Base-by-base conservation (phyloP, 345 rosid genomes). In the Acer yangbiense region DNA sequence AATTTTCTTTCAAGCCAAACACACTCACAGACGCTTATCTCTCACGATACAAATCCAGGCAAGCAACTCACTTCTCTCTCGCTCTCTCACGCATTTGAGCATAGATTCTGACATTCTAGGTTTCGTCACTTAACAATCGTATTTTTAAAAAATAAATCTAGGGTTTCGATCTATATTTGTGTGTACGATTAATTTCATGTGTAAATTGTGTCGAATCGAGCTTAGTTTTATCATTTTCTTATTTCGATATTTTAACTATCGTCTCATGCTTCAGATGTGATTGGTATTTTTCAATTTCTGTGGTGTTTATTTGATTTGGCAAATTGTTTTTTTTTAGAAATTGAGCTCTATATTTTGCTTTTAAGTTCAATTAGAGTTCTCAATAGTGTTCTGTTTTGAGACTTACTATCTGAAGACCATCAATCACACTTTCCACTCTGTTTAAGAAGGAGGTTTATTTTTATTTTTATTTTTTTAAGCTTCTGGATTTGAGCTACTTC, bases 1-100 rank as follows among this genome's bases (percentile, higher is more conserved):
- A 10, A 66, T 76, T 68, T 76, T 76, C 79, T 29, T 41, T 9
- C 12, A 9, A 9, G 7, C 79, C 79, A 76, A 68, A 76, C 73
- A 16, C 17, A 6, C 67, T 9, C 17, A 6, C 64, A 20, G 25
- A 4, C 18, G 44, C 14, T 41, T 68, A 7, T 41, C 18, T 68
- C 68, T 25, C 29, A 14, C 66, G 0, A 23, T 6, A n/a, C 9
- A 29, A 68, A 68, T 29, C 8, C 65, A 66, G 78, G 78, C 52
- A 75, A 75, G 78, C 52, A 75, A 75, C 48, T 20, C n/a, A 32
- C 72, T 67, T 27, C 57, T 39, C 10, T 20, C 68, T 46, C 60
- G 44, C 69, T 73, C 69, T 9, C 60, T 63, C 78, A 20, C 20
- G 25, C 20, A 66, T 55, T 76, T 65, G 72, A 66, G 52, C 72